Conservation (phyloP, 129 eudicot genomes). For the Ambrosia artemisiifolia region DNA sequence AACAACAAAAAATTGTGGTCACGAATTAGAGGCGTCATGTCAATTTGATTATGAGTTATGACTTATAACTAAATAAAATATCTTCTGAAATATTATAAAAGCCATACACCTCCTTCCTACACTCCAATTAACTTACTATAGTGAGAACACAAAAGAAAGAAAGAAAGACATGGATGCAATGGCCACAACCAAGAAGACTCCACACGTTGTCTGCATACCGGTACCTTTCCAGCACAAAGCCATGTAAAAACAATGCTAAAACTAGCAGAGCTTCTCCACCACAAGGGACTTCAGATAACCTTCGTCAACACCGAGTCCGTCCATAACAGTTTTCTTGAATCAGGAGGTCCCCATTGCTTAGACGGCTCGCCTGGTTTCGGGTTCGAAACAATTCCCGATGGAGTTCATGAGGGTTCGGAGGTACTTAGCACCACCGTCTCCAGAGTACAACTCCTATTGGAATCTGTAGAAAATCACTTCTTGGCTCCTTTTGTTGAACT, state of each 20-base stretch:
- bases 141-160: not conserved
- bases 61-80: no score
- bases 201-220: not conserved
- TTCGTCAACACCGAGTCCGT: not conserved
- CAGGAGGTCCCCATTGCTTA: not conserved
- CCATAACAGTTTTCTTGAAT: not conserved
- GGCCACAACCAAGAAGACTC: not conserved
- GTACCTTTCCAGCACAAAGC: not conserved
- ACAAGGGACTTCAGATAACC: slow-evolving; percentile 4
- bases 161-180: not conserved
- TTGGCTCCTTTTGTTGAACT: not conserved
- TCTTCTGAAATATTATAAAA: not conserved
- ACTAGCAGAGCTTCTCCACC: slow-evolving; percentile 11
- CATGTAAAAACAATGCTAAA: slow-evolving; percentile 6
- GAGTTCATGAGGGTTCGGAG: not conserved
- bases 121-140: not conserved
- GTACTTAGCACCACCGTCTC: not conserved
- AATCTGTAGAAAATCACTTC: not conserved
- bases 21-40: no score
- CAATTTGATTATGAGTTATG: no score
- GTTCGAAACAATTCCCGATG: not conserved
- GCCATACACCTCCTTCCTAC: not conserved
- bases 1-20: no score
- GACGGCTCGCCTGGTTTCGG: not conserved
- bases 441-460: not conserved